These are phyloP conservation scores for Curvularia sp. DNA, from an alignment of 2,329 filamentous ascomycete genomes.

Conservation along the genomic window DNA sequence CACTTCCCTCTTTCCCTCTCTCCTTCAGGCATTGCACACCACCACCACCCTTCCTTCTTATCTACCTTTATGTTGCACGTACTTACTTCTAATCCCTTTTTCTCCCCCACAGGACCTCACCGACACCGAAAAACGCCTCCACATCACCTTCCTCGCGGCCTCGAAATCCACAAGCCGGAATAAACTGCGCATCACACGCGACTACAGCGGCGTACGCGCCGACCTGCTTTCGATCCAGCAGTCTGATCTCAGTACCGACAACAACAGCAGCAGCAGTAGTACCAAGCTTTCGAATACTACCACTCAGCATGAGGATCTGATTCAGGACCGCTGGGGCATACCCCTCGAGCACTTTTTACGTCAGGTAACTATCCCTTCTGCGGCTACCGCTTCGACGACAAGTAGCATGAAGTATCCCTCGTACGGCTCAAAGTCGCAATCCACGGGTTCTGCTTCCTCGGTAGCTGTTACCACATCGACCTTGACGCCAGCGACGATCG, in stretches of 20 bases:
- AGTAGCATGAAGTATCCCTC: background rate
- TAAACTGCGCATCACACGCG: constrained; percentile 18
- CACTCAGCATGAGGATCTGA: background rate
- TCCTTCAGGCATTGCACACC: too few relatives aligned
- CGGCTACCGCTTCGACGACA: too few relatives aligned
- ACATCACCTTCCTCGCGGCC: constrained; percentile 16
- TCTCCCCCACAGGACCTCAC: constrained; percentile 6
- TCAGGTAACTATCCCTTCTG: background rate
- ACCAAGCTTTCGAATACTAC: background rate
- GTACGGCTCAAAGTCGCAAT: background rate
- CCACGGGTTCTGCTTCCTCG: too few relatives aligned
- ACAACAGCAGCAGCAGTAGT: background rate
- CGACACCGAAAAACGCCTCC: constrained; percentile 18
- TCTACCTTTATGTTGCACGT: too few relatives aligned
- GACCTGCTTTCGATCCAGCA: constrained; percentile 3
- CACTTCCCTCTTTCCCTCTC: too few relatives aligned
- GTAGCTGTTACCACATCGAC: too few relatives aligned
- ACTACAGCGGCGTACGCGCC: constrained; percentile 7
- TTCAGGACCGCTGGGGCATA: constrained; percentile 15
- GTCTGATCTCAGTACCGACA: background rate
- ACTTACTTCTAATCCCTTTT: too few relatives aligned
- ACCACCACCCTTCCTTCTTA: too few relatives aligned
- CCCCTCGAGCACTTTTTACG: constrained; percentile 13
- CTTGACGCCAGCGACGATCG: background rate
- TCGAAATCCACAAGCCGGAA: constrained; percentile 16